Evolutionary conservation across 75 land plant species (phyloP).

Genomic region (Selaginella tamariscina): DNA sequence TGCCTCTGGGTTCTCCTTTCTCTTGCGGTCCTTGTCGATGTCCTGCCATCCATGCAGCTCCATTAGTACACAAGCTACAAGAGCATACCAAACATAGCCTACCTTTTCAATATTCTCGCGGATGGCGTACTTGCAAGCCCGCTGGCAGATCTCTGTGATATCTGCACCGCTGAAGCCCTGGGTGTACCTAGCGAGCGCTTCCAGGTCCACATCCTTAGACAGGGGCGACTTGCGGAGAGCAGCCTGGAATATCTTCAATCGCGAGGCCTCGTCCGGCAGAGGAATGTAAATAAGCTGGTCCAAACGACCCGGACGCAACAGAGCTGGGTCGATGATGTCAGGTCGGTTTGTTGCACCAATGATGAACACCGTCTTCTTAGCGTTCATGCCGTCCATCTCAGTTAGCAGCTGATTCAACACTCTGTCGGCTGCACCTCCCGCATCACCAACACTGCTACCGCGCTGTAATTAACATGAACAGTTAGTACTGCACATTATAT

Average conservation of each 20-base stretch:
- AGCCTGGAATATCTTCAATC: constrained; percentile 41
- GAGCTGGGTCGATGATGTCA: constrained; percentile 47
- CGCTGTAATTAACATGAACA: constrained; percentile 27
- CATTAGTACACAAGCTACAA: background rate
- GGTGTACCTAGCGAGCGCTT: constrained; percentile 40
- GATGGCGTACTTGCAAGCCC: constrained; percentile 59
- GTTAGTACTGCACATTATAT: background rate
- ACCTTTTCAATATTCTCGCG: constrained; percentile 59
- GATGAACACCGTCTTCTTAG: constrained; percentile 72
- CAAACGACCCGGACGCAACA: constrained; percentile 46
- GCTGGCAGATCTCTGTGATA: constrained; percentile 58
- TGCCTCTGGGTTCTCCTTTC: constrained; percentile 53
- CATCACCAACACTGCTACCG: constrained; percentile 65
- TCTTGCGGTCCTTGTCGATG: constrained; percentile 52
- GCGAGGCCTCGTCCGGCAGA: constrained; percentile 42
- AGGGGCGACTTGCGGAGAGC: constrained; percentile 45
- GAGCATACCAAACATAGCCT: background rate
- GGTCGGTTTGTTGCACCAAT: constrained; percentile 44
- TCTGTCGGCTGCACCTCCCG: constrained; percentile 79
- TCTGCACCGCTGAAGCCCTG: constrained; percentile 63
- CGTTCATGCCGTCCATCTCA: constrained; percentile 80
- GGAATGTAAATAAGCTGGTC: constrained; percentile 61
- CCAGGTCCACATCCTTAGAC: constrained; percentile 44
- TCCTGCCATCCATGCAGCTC: constrained; percentile 29
- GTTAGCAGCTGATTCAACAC: constrained; percentile 72